Conservation (phyloP, 73 alveolate species). For the Tetrahymena elliotti region DNA sequence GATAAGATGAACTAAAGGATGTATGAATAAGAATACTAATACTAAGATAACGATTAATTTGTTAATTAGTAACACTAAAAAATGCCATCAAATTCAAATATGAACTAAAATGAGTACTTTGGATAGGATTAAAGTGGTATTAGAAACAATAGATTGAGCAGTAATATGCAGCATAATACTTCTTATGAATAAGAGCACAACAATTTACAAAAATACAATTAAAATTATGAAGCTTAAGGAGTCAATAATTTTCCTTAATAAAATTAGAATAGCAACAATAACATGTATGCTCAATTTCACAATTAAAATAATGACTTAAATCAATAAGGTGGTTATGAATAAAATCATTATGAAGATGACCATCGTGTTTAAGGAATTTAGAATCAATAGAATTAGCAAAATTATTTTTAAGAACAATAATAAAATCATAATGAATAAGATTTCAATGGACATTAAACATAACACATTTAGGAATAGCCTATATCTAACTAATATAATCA, state of each 20-base stretch:
- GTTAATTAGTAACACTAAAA: neutral
- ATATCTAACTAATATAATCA: neutral
- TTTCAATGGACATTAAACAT: neutral
- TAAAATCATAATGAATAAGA: neutral
- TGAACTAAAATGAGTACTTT: neutral
- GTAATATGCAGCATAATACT: neutral
- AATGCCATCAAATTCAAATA: neutral
- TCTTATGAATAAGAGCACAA: neutral
- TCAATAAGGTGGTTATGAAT: neutral
- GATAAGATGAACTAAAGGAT: neutral
- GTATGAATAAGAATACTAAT: neutral
- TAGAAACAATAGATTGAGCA: neutral
- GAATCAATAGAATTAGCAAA: no score
- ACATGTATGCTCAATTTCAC: neutral
- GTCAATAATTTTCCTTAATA: neutral
- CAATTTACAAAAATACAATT: neutral
- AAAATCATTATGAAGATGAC: neutral
- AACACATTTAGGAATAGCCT: neutral
- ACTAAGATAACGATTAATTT: neutral
- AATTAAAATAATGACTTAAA: neutral
- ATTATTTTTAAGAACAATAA: neutral
- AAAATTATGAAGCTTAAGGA: neutral
- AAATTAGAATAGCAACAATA: neutral
- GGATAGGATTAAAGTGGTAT: neutral
- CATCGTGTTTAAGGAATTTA: neutral